Percentiles rank a stretch among this genome's conserved stretches.
Conservation (phyloP, 140 eudicot genomes). For the Flaveria floridana region DNA sequence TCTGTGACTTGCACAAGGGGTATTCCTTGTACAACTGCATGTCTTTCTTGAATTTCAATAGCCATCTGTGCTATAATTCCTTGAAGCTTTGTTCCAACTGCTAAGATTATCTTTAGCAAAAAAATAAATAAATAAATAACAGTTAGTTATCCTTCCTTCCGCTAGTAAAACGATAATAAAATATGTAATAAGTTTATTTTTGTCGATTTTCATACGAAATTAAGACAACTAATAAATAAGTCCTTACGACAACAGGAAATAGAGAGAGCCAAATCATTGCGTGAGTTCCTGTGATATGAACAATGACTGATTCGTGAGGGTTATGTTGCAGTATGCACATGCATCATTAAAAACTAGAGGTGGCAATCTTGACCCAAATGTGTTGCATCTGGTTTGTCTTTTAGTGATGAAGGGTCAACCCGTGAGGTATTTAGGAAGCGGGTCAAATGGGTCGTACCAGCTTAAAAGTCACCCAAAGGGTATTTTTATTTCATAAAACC, state of each 20-base stretch:
- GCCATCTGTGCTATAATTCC: constrained; percentile 58
- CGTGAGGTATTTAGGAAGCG: background rate
- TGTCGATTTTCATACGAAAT: background rate
- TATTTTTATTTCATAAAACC: background rate
- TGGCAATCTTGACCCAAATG: background rate
- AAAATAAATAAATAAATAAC: background rate
- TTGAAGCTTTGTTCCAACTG: constrained; percentile 74
- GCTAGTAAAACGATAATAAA: background rate
- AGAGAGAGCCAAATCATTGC: constrained; percentile 49
- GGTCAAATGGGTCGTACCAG: background rate
- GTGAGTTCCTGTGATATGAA: constrained; percentile 40
- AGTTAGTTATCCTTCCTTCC: constrained; percentile 18
- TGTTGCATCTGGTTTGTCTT: background rate
- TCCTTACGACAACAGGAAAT: constrained; percentile 49
- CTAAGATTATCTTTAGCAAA: constrained; percentile 45
- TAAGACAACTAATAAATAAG: constrained; percentile 3
- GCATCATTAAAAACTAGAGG: background rate
- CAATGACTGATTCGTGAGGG: background rate
- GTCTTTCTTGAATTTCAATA: constrained; percentile 51
- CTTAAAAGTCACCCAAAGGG: background rate
- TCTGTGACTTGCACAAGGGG: constrained; percentile 63
- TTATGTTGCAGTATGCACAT: background rate
- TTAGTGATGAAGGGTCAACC: background rate
- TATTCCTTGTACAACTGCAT: constrained; percentile 59
- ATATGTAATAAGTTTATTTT: background rate